phyloP scores from a whole-genome alignment of 257 asterid species.

The Rauvolfia tetraphylla region DNA sequence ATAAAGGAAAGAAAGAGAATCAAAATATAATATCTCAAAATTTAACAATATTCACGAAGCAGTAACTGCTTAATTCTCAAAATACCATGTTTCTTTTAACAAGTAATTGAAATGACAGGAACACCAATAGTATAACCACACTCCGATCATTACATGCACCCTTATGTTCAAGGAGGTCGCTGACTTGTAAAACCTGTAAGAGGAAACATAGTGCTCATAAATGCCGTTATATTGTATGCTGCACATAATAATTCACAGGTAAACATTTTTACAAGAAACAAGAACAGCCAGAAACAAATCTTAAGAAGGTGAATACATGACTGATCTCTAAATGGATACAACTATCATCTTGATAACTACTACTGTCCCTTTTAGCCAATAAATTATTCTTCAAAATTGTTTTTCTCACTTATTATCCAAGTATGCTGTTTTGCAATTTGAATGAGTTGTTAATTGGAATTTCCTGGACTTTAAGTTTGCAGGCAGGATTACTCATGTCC shows the following conservation, averaged over 20 bases:
- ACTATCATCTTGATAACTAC: background rate
- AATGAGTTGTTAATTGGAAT: background rate
- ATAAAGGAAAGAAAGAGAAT: slow-evolving; percentile 18
- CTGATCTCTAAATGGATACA: background rate
- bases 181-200: slow-evolving; percentile 89
- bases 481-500: background rate
- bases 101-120: slow-evolving; percentile 85
- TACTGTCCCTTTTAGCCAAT: background rate
- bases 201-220: slow-evolving; percentile 25
- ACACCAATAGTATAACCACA: slow-evolving; percentile 83
- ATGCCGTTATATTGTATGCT: background rate
- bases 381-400: background rate
- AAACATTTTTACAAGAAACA: background rate
- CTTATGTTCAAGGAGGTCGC: slow-evolving; percentile 86
- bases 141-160: slow-evolving; percentile 86
- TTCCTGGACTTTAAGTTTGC: background rate
- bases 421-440: background rate
- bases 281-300: background rate
- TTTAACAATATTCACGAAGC: slow-evolving; percentile 4
- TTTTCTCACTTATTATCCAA: background rate
- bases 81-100: slow-evolving; percentile 83
- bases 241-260: background rate
- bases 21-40: slow-evolving; percentile 19
- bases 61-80: slow-evolving; percentile 15
- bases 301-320: background rate